A percentile compares a stretch with the other conserved stretches of the same genome.
Conservation (phyloP, 257 asterid genomes). For the Lantana camara region DNA sequence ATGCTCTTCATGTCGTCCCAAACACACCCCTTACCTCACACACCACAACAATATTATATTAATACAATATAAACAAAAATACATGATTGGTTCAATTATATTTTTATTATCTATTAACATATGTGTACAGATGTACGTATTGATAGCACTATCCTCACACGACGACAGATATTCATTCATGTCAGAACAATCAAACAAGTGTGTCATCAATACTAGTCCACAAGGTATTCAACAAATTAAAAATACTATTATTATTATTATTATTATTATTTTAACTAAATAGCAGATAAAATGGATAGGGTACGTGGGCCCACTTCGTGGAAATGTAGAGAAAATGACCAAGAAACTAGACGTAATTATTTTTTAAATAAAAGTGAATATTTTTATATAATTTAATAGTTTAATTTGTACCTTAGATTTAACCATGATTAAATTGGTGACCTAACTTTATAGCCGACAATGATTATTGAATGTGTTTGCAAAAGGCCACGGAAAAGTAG, state of each 20-base stretch:
- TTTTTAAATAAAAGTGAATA: no score
- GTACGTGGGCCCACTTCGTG: neutral
- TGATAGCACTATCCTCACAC: neutral
- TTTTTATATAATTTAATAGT: no score
- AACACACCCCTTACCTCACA: no score
- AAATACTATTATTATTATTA: neutral
- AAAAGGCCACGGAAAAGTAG: slow-evolving; percentile 30
- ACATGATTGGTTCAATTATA: neutral
- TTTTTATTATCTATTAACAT: neutral
- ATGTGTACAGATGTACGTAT: neutral
- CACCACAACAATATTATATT: no score
- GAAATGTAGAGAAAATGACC: neutral
- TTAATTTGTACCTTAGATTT: neutral
- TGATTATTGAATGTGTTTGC: slow-evolving; percentile 45
- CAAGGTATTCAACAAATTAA: neutral
- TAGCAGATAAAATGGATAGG: neutral
- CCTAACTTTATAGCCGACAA: slow-evolving; percentile 62
- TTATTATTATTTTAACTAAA: no score
- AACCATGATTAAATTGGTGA: slow-evolving; percentile 38
- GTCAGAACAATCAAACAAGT: neutral
- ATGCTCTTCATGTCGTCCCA: neutral
- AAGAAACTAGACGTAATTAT: neutral
- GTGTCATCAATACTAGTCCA: neutral
- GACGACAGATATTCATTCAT: slow-evolving; percentile 1
- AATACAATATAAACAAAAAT: no score